phyloP scores from a whole-genome alignment of 208 protist species.

The Acanthamoeba triangularis region DNA sequence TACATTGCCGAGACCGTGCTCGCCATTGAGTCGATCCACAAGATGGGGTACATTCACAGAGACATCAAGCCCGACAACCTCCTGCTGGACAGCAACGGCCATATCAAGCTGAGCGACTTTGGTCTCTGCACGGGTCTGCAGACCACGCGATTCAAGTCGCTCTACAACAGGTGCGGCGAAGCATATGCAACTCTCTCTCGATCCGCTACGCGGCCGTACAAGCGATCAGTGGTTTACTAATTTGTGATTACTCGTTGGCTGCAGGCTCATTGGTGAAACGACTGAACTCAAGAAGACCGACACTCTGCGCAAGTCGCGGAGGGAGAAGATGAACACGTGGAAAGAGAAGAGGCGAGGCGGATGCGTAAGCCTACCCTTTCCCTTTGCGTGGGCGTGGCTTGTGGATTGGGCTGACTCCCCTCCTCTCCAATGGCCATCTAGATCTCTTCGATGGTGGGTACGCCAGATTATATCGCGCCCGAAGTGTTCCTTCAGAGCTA shows the following conservation, averaged over 20 bases:
- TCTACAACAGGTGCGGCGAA: slow-evolving; percentile 58
- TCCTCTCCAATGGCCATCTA: no score
- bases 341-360: slow-evolving; percentile 61
- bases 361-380: not conserved
- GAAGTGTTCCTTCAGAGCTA: slow-evolving; percentile 97
- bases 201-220: not conserved
- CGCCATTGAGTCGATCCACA: slow-evolving; percentile 95
- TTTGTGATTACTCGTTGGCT: not conserved
- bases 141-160: slow-evolving; percentile 91
- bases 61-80: slow-evolving; percentile 99
- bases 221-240: no score
- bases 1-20: slow-evolving; percentile 92
- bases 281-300: slow-evolving; percentile 68
- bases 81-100: slow-evolving; percentile 96
- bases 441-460: slow-evolving; percentile 90
- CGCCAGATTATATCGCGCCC: slow-evolving; percentile 98
- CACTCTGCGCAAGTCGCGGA: slow-evolving; percentile 42
- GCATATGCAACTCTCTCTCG: not conserved
- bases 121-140: slow-evolving; percentile 94
- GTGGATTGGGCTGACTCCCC: not conserved
- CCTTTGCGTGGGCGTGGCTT: not conserved
- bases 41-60: slow-evolving; percentile 91
- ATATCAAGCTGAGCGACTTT: slow-evolving; percentile 99
- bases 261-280: slow-evolving; percentile 54
- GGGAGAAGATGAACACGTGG: slow-evolving; percentile 75